Conservation (phyloP, 495 filamentous ascomycete species). For the Sphaerosporella brunnea region DNA sequence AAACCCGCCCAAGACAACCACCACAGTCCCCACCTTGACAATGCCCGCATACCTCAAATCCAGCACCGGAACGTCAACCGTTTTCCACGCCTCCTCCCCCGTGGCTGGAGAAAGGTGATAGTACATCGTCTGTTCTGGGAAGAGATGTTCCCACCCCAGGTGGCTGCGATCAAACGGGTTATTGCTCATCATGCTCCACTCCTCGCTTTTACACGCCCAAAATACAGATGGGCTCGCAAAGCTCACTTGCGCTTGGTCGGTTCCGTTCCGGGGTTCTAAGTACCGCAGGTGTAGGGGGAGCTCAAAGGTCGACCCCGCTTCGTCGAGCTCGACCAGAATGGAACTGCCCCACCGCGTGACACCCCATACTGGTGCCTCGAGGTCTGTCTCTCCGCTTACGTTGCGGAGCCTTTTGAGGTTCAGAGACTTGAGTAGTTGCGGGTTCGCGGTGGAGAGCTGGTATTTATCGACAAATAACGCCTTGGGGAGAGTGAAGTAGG, state of each 20-base stretch:
- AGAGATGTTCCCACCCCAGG: constrained; percentile 75
- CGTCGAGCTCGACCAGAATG: constrained; percentile 52
- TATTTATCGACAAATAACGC: constrained; percentile 74
- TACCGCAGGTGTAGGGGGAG: constrained; percentile 85
- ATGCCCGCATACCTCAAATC: constrained; percentile 38
- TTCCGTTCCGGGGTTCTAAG: constrained; percentile 39
- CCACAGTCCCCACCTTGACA: constrained; percentile 55
- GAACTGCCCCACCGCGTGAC: constrained; percentile 61
- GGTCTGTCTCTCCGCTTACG: constrained; percentile 59
- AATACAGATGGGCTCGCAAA: constrained; percentile 60
- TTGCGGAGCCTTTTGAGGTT: constrained; percentile 51
- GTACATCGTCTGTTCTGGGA: constrained; percentile 64
- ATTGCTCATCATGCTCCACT: constrained; percentile 50
- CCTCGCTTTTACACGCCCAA: constrained; percentile 69
- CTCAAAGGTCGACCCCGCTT: constrained; percentile 28
- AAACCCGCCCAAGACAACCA: constrained; percentile 51
- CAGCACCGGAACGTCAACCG: constrained; percentile 53
- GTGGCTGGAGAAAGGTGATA: constrained; percentile 59
- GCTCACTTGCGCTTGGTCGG: constrained; percentile 36
- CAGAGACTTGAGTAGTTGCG: constrained; percentile 55
- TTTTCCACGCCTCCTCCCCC: constrained; percentile 16
- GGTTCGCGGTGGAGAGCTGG: constrained; percentile 47
- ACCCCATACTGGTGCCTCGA: constrained; percentile 80
- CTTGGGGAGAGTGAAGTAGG: constrained; percentile 75
- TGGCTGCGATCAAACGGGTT: constrained; percentile 76